These are phyloP conservation scores for Starmera caribaea DNA, from an alignment of 805 yeast species.

Conservation along the genomic window DNA sequence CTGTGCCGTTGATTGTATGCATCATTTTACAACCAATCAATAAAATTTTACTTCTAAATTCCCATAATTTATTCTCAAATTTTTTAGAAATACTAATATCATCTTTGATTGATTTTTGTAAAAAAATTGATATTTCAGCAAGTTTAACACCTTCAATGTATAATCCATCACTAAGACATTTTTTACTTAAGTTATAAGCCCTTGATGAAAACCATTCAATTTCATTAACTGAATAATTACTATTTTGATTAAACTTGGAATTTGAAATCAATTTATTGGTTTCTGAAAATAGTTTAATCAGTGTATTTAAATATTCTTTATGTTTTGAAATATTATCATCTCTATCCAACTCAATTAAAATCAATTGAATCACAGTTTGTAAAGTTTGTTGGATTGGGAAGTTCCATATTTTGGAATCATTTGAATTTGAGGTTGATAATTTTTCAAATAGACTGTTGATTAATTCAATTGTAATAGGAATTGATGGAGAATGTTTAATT, in stretches of 20 bases:
- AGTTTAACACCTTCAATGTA: slow-evolving; percentile 10
- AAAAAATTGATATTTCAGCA: slow-evolving; percentile 11
- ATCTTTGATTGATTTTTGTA: slow-evolving; percentile 16
- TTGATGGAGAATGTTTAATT: slow-evolving; percentile 17
- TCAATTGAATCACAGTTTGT: slow-evolving; percentile 22
- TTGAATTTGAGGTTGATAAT: slow-evolving; percentile 1
- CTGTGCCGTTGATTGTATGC: not conserved
- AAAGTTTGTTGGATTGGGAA: slow-evolving; percentile 19
- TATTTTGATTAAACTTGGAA: slow-evolving; percentile 1
- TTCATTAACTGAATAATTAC: slow-evolving; percentile 21
- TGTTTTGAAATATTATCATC: slow-evolving; percentile 1
- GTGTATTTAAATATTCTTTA: slow-evolving; percentile 5
- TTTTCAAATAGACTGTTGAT: slow-evolving; percentile 19
- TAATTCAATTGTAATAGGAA: slow-evolving; percentile 18
- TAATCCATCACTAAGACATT: slow-evolving; percentile 12
- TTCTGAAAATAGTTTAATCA: slow-evolving; percentile 7
- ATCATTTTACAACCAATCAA: slow-evolving; percentile 6
- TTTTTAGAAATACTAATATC: slow-evolving; percentile 18
- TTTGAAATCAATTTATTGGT: slow-evolving; percentile 7
- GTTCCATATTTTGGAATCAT: slow-evolving; percentile 6
- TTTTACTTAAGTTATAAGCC: slow-evolving; percentile 22
- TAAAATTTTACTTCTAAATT: slow-evolving; percentile 8
- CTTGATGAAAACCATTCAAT: slow-evolving; percentile 31
- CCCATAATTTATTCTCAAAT: slow-evolving; percentile 9
- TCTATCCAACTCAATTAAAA: slow-evolving; percentile 17